Evolutionary conservation across 1,284 basidiomycete genomes (phyloP).

Genomic region (Puccinia hordei): DNA sequence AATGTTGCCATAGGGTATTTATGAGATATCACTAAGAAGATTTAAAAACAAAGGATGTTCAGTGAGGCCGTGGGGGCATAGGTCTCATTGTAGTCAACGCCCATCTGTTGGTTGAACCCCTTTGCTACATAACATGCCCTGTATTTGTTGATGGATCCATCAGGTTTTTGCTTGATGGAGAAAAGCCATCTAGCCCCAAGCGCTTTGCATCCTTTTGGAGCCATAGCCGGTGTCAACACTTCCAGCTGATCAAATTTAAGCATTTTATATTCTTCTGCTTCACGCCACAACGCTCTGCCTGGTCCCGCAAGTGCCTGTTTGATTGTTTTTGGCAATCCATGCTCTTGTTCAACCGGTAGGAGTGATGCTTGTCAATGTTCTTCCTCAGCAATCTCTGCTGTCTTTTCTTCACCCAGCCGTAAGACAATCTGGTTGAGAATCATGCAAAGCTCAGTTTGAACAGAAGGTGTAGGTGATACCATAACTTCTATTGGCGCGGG

Average conservation of each 20-base stretch:
- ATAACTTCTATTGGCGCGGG: too few species aligned
- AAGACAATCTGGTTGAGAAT: too few species aligned
- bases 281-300: too few species aligned
- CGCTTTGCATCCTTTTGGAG: neutral
- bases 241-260: neutral
- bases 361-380: too few species aligned
- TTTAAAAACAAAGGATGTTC: neutral
- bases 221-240: neutral
- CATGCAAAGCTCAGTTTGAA: too few species aligned
- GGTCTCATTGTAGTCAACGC: constrained; percentile 19
- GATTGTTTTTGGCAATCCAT: too few species aligned
- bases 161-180: neutral
- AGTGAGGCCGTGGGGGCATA: constrained; percentile 6
- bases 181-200: constrained; percentile 25
- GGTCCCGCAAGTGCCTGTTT: too few species aligned
- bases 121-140: constrained; percentile 12
- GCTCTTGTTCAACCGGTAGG: too few species aligned
- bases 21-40: neutral
- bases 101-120: constrained; percentile 15
- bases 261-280: neutral
- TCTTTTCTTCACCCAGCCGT: too few species aligned
- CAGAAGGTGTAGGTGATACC: too few species aligned
- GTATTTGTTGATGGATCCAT: neutral
- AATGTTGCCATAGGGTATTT: neutral
- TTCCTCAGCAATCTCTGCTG: too few species aligned